Evolutionary conservation across 2,329 filamentous ascomycete species (phyloP), one percentile per base, ranked within the genome.

Genomic region (Colletotrichum abscissum): DNA sequence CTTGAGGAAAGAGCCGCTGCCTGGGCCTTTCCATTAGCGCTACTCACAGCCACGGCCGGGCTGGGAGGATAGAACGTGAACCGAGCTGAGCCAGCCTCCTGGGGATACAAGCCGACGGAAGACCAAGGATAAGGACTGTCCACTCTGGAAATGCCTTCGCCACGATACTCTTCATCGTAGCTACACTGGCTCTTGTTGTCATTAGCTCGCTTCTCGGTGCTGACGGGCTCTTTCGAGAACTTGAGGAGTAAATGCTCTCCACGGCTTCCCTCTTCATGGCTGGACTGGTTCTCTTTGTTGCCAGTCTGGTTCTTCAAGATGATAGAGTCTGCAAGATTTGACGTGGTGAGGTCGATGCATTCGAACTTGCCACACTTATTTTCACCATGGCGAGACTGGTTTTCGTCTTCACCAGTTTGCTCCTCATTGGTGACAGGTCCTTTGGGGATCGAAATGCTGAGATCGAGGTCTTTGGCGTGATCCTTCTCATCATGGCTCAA

Each of bases 51-150:
- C 26, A 24, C 1, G 16, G 16, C 26, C 11, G 7, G 67, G 14
- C 19, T 7, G 11, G 28, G 12, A 4, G 14, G 52, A 8, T 24
- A 24, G 30, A 30, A 16, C 8, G n/a, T 12, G n/a, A 52, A 6
- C 14, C n/a, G 42, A n/a, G 9, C 35, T 22, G 67, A 35, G 60
- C 16, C 49, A 16, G 19, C 22, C 22, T 56, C 3, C 26, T 46
- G 67, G 22, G 5, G 38, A 7, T 52, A 22, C 38, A 38, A 30
- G 26, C 33, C 19, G 42, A 56, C 19, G 24, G n/a, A 19, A 8
- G 42, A 11, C 4, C n/a, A 33, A 42, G 63, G 56, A 22, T 67
- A 67, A 56, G 56, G 63, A 16, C 63, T 71, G 14, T 56, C 56
- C 4, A 26, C 26, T 19, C 63, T 49, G 5, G n/a, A 22, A 54